Conservation (phyloP, 2,329 filamentous ascomycete genomes). For the Colletotrichum lindemuthianum region DNA sequence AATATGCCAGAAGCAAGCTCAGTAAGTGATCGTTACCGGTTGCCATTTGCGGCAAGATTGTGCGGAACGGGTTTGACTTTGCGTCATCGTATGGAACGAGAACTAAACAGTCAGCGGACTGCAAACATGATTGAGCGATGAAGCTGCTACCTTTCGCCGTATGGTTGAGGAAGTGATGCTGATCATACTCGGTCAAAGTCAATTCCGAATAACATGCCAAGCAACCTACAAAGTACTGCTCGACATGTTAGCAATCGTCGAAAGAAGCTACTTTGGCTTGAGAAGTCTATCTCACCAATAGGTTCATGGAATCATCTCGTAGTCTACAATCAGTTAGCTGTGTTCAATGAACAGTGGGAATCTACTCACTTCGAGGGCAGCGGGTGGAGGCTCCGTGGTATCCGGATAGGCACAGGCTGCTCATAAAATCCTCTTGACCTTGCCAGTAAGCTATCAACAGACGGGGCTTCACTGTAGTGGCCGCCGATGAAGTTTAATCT, state of each 20-base stretch:
- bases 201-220: neutral
- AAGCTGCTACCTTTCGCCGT: constrained; percentile 70
- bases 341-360: neutral
- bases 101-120: constrained; percentile 44
- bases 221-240: constrained; percentile 59
- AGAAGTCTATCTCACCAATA: constrained; percentile 60
- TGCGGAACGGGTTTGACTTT: constrained; percentile 63
- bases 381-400: constrained; percentile 58
- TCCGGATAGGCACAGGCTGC: constrained; percentile 71
- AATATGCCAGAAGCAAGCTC: constrained; percentile 82
- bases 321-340: constrained; percentile 61
- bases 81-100: constrained; percentile 62
- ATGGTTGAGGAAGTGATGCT: constrained; percentile 78
- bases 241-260: constrained; percentile 37
- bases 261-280: neutral
- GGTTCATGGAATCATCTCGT: constrained; percentile 80
- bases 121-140: no score
- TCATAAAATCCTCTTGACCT: constrained; percentile 72
- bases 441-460: no score
- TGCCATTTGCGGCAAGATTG: constrained; percentile 68
- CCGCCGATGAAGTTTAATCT: no score
- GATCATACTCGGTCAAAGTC: neutral
- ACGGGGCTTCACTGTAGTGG: no score
- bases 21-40: constrained; percentile 76
- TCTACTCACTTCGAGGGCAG: constrained; percentile 54